Conservation (phyloP, 495 filamentous ascomycete species). For the Annulohypoxylon stygium region DNA sequence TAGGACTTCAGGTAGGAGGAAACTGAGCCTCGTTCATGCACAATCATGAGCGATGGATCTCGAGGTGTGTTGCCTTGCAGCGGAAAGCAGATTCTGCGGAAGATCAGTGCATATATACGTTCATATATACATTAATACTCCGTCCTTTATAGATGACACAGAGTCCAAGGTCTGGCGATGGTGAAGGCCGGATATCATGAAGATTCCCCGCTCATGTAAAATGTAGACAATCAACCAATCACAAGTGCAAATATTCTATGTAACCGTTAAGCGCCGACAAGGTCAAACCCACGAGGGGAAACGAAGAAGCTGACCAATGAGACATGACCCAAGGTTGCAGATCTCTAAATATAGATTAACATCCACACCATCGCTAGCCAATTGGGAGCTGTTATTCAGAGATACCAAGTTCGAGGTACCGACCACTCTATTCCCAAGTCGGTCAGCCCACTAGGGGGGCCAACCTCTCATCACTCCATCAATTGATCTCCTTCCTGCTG, state of each 20-base stretch:
- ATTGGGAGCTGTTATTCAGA: slow-evolving; percentile 6
- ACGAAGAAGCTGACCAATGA: slow-evolving; percentile 27
- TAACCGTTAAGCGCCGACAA: slow-evolving; percentile 44
- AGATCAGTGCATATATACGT: slow-evolving; percentile 35
- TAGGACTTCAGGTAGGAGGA: neutral
- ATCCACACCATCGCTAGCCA: slow-evolving; percentile 21
- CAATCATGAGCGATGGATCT: slow-evolving; percentile 4
- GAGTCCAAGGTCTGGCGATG: neutral
- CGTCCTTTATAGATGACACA: slow-evolving; percentile 14
- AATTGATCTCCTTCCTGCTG: slow-evolving; percentile 20
- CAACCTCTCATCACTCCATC: slow-evolving; percentile 20
- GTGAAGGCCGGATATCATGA: slow-evolving; percentile 28
- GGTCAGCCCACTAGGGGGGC: slow-evolving; percentile 22
- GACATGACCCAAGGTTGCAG: slow-evolving; percentile 3
- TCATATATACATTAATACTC: slow-evolving; percentile 1
- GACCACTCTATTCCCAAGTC: slow-evolving; percentile 36
- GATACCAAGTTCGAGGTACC: slow-evolving; percentile 35
- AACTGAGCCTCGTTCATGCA: slow-evolving; percentile 14
- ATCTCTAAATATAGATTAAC: slow-evolving; percentile 40
- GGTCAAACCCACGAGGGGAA: slow-evolving; percentile 36
- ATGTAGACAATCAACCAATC: slow-evolving; percentile 28
- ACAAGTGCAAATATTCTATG: slow-evolving; percentile 8
- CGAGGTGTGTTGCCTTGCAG: slow-evolving; percentile 41
- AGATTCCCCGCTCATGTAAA: slow-evolving; percentile 27
- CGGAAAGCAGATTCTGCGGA: slow-evolving; percentile 36